phyloP scores from a whole-genome alignment of 352 stramenopile species.

The Chrysophaeum taylorii region DNA sequence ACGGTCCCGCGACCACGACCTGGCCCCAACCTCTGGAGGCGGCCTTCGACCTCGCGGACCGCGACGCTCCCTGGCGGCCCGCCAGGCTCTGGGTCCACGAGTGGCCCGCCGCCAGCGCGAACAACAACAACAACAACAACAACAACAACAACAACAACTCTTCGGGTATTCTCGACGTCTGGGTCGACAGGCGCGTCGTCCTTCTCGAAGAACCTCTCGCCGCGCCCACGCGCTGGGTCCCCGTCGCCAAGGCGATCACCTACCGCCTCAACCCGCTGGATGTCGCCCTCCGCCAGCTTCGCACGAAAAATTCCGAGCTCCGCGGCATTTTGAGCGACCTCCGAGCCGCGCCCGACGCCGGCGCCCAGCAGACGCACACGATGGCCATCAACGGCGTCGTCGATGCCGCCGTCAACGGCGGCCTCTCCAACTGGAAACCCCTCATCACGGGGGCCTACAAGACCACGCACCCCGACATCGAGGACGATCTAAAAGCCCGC shows the following conservation, averaged over 20 bases:
- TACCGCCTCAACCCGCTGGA: constrained; percentile 28
- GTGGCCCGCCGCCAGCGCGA: neutral
- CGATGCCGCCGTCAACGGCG: constrained; percentile 33
- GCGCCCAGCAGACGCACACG: constrained; percentile 29
- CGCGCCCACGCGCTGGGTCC: constrained; percentile 1
- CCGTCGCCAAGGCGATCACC: constrained; percentile 9
- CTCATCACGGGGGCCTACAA: constrained; percentile 26
- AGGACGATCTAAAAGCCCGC: neutral
- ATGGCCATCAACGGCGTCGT: constrained; percentile 34
- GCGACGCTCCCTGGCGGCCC: neutral
- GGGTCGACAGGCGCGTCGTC: neutral
- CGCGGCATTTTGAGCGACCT: constrained; percentile 14
- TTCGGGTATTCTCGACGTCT: neutral
- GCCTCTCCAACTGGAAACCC: constrained; percentile 28
- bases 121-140: too few species aligned
- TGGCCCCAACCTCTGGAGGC: neutral
- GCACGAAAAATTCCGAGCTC: constrained; percentile 29
- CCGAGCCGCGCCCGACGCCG: constrained; percentile 1
- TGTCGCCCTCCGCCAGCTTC: constrained; percentile 23
- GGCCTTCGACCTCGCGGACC: neutral
- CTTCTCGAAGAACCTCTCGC: neutral
- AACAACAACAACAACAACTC: too few species aligned
- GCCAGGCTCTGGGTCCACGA: neutral
- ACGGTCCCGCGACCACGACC: too few species aligned
- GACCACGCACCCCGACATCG: constrained; percentile 26